Evolutionary conservation across 1,284 basidiomycete genomes (phyloP), one percentile per base, ranked within the genome.

Genomic region (Fistulina hepatica): DNA sequence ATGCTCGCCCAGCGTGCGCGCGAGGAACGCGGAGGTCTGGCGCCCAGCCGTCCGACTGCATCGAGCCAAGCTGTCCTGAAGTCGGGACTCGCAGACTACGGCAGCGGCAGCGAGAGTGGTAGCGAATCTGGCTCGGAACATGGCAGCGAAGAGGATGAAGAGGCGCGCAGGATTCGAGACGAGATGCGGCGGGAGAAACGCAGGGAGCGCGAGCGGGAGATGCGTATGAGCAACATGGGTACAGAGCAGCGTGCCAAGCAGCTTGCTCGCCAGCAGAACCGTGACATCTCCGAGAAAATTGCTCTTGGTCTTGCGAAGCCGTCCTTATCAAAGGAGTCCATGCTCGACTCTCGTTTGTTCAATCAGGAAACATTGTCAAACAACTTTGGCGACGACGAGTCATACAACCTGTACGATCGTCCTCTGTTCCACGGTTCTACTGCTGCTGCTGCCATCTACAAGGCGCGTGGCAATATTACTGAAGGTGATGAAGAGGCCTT

Each of bases 201-300:
- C 52, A 74, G 81, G 41, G 90, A 98, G 56, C 78, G 93, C 23
- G 93, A 98, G 65, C 80, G 94, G 37, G 94, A 99, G 63, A 78
- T 98, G 80, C 75, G 95, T 42, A 95, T 98, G 92, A 92, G 76
- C 60, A 97, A 97, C 55, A 99, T 99, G 95, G 95, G 95, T 24
- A 80, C 81, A 23, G 95, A 98, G 61, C 86, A 91, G 57, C 76
- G 95, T 5, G 92, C 95, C 17, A 95, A 95, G 65, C 81, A 90
- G 71, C 69, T 98, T 39, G 90, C 93, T 17, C 77, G 84, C 42
- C 88, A 97, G 55, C 92, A 92, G 64, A 97, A 98, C 57, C 85
- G 95, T 51, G 95, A 98, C 55, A 97, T 99, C 34, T 97, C 94
- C 0, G 95, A 99, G 62, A 98, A 99, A 69, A 84, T 99, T 39